Percentiles rank a stretch among this genome's conserved stretches.
These are phyloP conservation scores for Olyra latifolia DNA, from an alignment of 176 grass and related monocot genomes.

Conservation along the genomic window DNA sequence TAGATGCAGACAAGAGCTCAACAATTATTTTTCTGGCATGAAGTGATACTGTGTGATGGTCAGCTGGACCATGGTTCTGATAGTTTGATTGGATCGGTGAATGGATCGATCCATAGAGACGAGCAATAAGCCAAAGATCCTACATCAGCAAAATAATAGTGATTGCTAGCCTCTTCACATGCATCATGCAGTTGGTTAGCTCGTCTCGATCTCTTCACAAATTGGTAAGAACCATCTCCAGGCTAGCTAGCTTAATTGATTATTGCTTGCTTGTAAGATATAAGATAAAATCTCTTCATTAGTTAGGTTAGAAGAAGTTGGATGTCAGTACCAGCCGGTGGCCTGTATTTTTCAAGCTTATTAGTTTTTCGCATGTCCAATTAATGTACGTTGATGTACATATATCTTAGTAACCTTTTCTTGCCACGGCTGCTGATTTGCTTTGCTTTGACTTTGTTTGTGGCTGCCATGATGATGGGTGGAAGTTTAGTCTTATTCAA, in stretches of 20 bases:
- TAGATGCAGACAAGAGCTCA: neutral
- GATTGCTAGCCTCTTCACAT: neutral
- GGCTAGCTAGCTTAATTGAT: neutral
- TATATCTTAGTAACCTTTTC: neutral
- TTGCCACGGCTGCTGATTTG: neutral
- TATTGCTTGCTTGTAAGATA: neutral
- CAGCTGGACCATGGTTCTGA: neutral
- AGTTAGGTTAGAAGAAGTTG: neutral
- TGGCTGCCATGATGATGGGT: neutral
- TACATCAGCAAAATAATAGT: neutral
- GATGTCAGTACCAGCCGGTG: neutral
- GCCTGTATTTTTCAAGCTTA: neutral
- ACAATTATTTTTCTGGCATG: neutral
- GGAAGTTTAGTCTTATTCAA: neutral
- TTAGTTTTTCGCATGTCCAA: neutral
- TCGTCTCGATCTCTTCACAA: conserved; percentile 3
- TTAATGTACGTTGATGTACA: neutral
- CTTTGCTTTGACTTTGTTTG: neutral
- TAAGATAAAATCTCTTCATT: neutral
- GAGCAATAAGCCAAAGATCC: neutral
- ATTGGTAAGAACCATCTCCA: neutral
- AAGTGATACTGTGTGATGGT: neutral
- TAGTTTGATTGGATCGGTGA: neutral
- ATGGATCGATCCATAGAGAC: neutral
- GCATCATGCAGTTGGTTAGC: neutral